Conservation (phyloP, 2,329 filamentous ascomycete species). For the Teratosphaeria destructans region DNA sequence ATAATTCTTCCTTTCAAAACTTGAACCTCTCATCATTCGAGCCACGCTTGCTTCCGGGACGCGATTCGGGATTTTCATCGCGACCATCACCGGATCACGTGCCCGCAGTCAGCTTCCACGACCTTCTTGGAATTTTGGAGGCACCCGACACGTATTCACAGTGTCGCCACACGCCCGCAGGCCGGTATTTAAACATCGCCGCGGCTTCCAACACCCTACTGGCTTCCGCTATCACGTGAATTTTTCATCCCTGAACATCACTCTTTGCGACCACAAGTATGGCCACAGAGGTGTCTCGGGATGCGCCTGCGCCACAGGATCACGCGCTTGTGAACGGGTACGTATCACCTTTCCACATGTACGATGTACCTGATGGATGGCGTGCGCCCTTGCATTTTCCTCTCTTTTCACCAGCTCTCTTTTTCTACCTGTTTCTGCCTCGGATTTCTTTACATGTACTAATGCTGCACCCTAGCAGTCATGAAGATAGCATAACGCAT, state of each 20-base stretch:
- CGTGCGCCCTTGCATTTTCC: neutral
- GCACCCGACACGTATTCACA: neutral
- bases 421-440: neutral
- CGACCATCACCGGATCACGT: constrained; percentile 1
- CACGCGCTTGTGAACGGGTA: constrained; percentile 5
- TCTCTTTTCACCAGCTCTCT: neutral
- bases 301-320: constrained; percentile 2
- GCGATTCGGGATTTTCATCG: neutral
- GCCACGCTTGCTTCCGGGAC: neutral
- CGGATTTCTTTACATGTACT: constrained; percentile 5
- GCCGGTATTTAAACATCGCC: neutral
- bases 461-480: constrained; percentile 5
- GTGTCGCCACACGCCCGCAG: neutral
- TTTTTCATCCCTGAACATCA: neutral
- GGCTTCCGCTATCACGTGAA: neutral
- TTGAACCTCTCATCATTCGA: constrained; percentile 1
- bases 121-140: neutral
- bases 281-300: constrained; percentile 7
- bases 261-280: constrained; percentile 4
- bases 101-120: neutral
- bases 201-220: neutral
- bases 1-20: constrained; percentile 3
- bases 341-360: neutral
- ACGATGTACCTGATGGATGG: neutral
- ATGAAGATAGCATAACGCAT: neutral